Conservation (phyloP, 345 rosid species). For the Geranium brycei region DNA sequence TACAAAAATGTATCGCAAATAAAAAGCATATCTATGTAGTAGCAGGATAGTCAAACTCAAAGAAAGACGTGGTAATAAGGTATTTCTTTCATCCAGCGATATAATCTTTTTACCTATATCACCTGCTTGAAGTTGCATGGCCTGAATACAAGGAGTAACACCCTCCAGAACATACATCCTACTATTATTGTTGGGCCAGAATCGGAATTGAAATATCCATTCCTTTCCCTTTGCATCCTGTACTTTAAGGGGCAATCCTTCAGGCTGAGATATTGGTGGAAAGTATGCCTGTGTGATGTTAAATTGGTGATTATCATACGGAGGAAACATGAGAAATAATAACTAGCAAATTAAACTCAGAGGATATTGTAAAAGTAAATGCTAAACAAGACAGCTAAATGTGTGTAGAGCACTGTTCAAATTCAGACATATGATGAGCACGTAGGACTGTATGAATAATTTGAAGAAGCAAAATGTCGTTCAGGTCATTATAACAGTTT, state of each 20-base stretch:
- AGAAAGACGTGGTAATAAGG: not conserved
- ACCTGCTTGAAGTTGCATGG: constrained; percentile 91
- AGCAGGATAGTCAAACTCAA: not conserved
- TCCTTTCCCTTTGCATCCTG: constrained; percentile 90
- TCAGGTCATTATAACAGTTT: not conserved
- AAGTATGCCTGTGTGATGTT: constrained; percentile 53
- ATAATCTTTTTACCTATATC: constrained; percentile 51
- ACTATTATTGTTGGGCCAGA: constrained; percentile 86
- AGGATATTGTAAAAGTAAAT: not conserved
- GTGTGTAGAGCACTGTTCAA: not conserved
- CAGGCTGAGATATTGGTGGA: constrained; percentile 67
- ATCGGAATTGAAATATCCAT: constrained; percentile 94
- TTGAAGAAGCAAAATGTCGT: not conserved
- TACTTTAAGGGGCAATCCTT: constrained; percentile 86
- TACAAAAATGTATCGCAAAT: no score
- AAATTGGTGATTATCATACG: not conserved
- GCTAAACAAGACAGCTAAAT: not conserved
- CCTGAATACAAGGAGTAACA: constrained; percentile 85
- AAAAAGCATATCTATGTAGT: not conserved
- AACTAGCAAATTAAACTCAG: not conserved
- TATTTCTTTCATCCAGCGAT: not conserved
- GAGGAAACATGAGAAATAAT: not conserved
- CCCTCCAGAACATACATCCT: constrained; percentile 96
- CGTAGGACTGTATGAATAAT: not conserved
- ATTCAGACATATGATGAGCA: no score